Conservation (phyloP, 768 basidiomycete genomes). For the Suillus alpinus region DNA sequence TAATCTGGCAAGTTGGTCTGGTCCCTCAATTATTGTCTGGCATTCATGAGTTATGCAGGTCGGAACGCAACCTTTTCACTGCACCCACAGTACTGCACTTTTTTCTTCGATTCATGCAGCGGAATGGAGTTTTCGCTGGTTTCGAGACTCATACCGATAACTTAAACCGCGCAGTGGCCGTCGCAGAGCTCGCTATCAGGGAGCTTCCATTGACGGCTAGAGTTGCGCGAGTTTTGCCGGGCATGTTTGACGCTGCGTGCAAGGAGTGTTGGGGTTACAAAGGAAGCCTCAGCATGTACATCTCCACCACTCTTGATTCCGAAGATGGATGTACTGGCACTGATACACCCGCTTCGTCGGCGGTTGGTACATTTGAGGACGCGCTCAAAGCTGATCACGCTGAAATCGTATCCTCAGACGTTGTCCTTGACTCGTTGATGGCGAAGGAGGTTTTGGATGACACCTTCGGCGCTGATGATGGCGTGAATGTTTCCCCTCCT, state of each 20-base stretch:
- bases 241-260: conserved; percentile 48
- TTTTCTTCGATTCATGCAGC: conserved; percentile 45
- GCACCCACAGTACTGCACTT: conserved; percentile 44
- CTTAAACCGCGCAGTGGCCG: conserved; percentile 43
- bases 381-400: conserved; percentile 35
- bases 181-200: conserved; percentile 36
- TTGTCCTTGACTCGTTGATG: conserved; percentile 27
- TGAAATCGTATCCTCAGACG: conserved; percentile 21
- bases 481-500: conserved; percentile 15
- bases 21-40: neutral
- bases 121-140: conserved; percentile 40
- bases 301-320: conserved; percentile 9
- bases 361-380: conserved; percentile 32
- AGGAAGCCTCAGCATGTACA: conserved; percentile 27
- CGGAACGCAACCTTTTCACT: conserved; percentile 38
- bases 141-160: conserved; percentile 16
- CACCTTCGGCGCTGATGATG: conserved; percentile 20
- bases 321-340: neutral
- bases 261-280: conserved; percentile 47
- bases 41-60: conserved; percentile 31
- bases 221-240: conserved; percentile 38
- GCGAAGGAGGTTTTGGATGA: conserved; percentile 30
- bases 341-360: conserved; percentile 1
- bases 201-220: conserved; percentile 43
- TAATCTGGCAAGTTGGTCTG: conserved; percentile 50